These are phyloP conservation scores for Juncus inflexus DNA, from an alignment of 176 grass and related monocot genomes.

Conservation along the genomic window DNA sequence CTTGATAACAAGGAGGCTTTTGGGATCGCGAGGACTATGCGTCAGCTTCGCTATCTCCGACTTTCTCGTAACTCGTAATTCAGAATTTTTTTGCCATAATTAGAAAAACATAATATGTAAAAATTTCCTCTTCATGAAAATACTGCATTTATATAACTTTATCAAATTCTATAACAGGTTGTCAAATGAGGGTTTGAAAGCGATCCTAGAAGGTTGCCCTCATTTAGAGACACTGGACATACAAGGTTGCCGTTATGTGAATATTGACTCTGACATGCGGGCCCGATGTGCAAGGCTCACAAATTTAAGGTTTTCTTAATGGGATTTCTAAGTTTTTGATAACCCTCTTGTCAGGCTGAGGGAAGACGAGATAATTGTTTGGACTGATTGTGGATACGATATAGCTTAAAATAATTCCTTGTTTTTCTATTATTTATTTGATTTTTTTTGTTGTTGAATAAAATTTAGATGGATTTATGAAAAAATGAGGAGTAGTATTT, in stretches of 20 bases:
- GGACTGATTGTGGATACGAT: background rate
- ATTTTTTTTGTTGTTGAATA: no score
- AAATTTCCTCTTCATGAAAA: no score
- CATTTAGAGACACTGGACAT: conserved; percentile 35
- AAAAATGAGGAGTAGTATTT: background rate
- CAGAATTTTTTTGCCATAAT: no score
- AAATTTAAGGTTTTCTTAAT: background rate
- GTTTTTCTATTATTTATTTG: no score
- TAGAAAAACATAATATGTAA: no score
- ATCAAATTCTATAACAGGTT: background rate
- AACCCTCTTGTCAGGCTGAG: background rate
- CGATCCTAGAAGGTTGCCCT: conserved; percentile 37
- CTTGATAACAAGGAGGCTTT: conserved; percentile 28
- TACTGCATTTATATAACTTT: no score
- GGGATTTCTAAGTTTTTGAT: background rate
- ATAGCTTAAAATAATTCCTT: no score
- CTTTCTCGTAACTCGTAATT: background rate
- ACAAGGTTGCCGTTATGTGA: background rate
- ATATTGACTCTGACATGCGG: conserved; percentile 18
- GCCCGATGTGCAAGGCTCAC: conserved; percentile 23
- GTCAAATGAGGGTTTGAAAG: conserved; percentile 16
- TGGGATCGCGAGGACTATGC: conserved; percentile 33
- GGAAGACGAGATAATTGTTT: background rate
- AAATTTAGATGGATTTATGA: no score
- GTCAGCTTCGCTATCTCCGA: background rate